Evolutionary conservation across 2,329 filamentous ascomycete genomes (phyloP), one percentile per base, ranked within the genome.

Genomic region (Xylariaceae sp.): DNA sequence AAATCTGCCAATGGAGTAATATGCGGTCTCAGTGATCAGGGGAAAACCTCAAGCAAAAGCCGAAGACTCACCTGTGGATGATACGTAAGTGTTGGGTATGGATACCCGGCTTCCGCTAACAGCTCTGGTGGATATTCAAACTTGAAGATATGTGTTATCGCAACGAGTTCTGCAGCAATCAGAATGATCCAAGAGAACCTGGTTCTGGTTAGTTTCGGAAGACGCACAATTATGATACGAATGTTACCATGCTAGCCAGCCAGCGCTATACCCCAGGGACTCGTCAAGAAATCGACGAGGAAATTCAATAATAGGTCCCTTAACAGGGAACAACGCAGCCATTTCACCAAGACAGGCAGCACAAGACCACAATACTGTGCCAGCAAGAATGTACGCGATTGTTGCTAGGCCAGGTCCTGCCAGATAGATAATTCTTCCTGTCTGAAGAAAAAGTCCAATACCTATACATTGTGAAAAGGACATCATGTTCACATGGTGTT

Each of bases 271-370:
- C n/a, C 46, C 75, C 16, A 77, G 68, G 23, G 72, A 72, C 62
- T 74, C 70, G 58, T 75, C 72, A 26, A 75, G 58, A 18, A 73
- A 75, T 29, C 72, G 65, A 21, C 69, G 61, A 23, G 69, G 67
- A 51, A 75, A 75, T 52, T 73, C 71, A 45, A 73, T 72, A 26
- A 72, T 72, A 2, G 72, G 68, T 13, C 72, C 72, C 30, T 72
- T 72, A 10, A 75, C 72, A 29, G 73, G 71, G 40, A 74, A 70
- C 42, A 74, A 63, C 2, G 73, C 73, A 11, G 72, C 72, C 72
- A 73, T 74, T 58, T 75, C 66, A 16, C 63, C 72, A 27, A 68
- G 55, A 35, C 65, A 71, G 3, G 68, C 70, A 42, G 72, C 66
- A 8, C 69, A 64, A n/a, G 67, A 66, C 67, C 70, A 73, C 63